Evolutionary conservation across 768 basidiomycete species (phyloP), one percentile per base, ranked within the genome.

Genomic region (Cystofilobasidium macerans): DNA sequence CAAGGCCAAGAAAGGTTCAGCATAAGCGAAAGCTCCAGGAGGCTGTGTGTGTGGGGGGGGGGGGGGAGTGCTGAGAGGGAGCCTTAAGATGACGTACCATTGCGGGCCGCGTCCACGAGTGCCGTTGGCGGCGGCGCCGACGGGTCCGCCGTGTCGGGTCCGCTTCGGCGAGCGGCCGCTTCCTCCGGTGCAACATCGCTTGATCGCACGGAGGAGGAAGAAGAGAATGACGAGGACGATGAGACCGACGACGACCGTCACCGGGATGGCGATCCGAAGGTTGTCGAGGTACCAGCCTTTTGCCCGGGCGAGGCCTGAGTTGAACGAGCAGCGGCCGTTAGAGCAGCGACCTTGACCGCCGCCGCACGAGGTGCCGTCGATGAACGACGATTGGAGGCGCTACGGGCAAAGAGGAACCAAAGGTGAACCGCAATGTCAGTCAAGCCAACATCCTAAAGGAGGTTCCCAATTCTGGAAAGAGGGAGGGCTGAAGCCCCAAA

Each of bases 311-410:
- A 85, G 75, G 64, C 82, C 76, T 64, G 79, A 79, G 35, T 83
- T 86, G 33, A 82, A 71, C 70, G 83, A 76, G 73, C 89, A 92
- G 26, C 76, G 80, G 35, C 85, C 84, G 63, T 79, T 77, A 22
- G 75, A 69, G 72, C 89, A 91, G 62, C 80, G 79, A 28, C 88
- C 89, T 18, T 54, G 28, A 36, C 85, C 87, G 72, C 82, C 87
- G 8, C 88, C 88, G 75, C 89, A 93, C 18, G 87, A 84, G 35
- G 87, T 88, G 28, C 89, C 90, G 73, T 89, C 86, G 62, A 88
- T 79, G 57, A 91, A 82, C 51, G 82, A 75, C 4, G 87, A 82
- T 63, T 86, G 84, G 57, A 92, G 78, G 45, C 85, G 16, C 62
- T 62, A 40, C 18, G 13, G 16, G 26, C 14, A 54, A 35, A n/a